A percentile compares a stretch with the other conserved stretches of the same genome.
phyloP scores from a whole-genome alignment of 2,329 filamentous ascomycete species.

The Laburnicola sp. region DNA sequence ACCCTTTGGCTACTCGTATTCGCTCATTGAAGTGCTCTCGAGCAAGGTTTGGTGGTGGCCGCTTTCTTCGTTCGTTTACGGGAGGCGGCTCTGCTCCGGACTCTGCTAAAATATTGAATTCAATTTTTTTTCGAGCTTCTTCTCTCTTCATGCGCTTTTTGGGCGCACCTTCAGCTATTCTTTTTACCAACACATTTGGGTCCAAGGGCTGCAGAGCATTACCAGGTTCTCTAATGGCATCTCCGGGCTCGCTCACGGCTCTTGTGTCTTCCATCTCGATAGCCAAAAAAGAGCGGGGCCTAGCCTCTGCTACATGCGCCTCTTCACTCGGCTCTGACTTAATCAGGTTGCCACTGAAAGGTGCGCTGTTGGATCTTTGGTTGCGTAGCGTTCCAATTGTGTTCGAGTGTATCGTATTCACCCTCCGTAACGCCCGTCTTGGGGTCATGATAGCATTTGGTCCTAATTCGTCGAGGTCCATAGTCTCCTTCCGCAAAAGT shows the following conservation, averaged over 20 bases:
- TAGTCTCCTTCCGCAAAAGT: conserved; percentile 43
- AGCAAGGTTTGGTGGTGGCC: conserved; percentile 26
- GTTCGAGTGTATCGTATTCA: conserved; percentile 14
- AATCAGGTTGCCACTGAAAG: conserved; percentile 24
- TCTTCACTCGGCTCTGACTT: conserved; percentile 19
- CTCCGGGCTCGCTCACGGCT: conserved; percentile 26
- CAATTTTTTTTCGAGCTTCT: conserved; percentile 7
- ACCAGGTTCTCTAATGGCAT: conserved; percentile 3
- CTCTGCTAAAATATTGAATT: conserved; percentile 28
- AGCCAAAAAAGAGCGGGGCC: neutral
- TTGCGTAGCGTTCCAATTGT: conserved; percentile 20
- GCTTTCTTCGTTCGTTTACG: conserved; percentile 16
- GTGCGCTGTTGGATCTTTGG: conserved; percentile 36
- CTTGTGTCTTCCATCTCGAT: conserved; percentile 16
- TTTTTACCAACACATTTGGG: conserved; percentile 25
- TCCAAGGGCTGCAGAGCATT: conserved; percentile 29
- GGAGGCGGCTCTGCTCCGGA: conserved; percentile 30
- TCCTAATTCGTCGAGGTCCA: conserved; percentile 50
- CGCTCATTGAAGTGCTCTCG: conserved; percentile 32
- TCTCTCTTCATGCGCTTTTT: conserved; percentile 27
- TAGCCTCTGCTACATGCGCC: neutral
- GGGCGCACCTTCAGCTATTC: conserved; percentile 14
- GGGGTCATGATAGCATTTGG: conserved; percentile 39
- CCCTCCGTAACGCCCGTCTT: conserved; percentile 15
- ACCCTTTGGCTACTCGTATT: conserved; percentile 17